phyloP scores from a whole-genome alignment of 163 green algal species.

The Scenedesmus sp. region DNA sequence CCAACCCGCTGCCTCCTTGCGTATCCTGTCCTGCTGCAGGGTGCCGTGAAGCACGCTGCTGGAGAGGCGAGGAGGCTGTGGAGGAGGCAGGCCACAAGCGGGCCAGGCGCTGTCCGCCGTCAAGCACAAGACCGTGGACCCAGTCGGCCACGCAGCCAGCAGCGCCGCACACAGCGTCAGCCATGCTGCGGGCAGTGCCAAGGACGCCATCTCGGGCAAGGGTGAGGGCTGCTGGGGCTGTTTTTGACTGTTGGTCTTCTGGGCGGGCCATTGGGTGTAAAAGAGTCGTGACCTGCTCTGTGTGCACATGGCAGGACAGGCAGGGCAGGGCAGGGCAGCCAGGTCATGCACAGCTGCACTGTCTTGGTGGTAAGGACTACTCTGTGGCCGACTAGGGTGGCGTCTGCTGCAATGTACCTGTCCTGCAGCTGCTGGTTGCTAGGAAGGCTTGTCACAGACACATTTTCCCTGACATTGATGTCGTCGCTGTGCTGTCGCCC shows the following conservation, averaged over 20 bases:
- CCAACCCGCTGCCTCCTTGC: too few species aligned
- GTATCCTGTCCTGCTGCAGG: conserved; percentile 26
- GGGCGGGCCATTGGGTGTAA: neutral
- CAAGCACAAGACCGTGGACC: conserved; percentile 57
- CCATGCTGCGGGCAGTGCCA: conserved; percentile 24
- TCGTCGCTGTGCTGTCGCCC: neutral
- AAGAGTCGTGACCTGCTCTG: neutral
- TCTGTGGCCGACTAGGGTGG: too few species aligned
- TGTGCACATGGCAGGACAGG: too few species aligned
- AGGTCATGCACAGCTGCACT: too few species aligned
- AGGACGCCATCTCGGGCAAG: conserved; percentile 50
- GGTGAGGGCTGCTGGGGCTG: neutral
- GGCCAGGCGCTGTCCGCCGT: conserved; percentile 26
- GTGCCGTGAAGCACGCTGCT: conserved; percentile 33
- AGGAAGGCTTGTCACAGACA: neutral
- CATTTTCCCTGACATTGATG: neutral
- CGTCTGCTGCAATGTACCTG: too few species aligned
- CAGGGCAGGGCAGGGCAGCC: too few species aligned
- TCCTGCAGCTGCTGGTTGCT: too few species aligned
- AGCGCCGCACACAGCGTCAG: conserved; percentile 39
- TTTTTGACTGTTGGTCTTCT: neutral
- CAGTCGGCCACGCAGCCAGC: conserved; percentile 32
- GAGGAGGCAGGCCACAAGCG: conserved; percentile 27
- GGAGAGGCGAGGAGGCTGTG: conserved; percentile 29
- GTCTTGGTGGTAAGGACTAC: too few species aligned